Evolutionary conservation across 2,329 filamentous ascomycete species (phyloP), one percentile per base, ranked within the genome.

Genomic region (Calonectria multiphialidica): DNA sequence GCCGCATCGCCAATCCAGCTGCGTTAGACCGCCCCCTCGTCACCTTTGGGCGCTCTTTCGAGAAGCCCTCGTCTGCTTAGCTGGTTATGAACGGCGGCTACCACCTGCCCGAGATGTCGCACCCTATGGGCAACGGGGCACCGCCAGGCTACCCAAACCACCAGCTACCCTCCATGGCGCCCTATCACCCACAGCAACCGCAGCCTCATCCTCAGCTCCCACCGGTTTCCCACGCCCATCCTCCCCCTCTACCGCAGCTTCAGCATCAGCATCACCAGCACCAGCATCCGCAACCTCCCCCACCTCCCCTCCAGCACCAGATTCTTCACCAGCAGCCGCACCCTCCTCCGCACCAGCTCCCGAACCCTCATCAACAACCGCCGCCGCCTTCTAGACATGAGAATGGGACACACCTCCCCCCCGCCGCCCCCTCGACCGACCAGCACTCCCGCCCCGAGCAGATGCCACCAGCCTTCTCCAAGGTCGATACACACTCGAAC

Each of bases 401-500:
- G 9, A 80, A 81, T 23, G 35, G 55, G 4, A 57, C 61, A 66
- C 68, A 72, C 15, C 15, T 59, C 18, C 44, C 79, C n/a, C 66
- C 74, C 37, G 21, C 75, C 37, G 67, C 72, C 8, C 64, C 78
- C 5, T 66, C 75, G 28, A 68, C 45, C 21, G 77, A 78, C 15
- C 70, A 77, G 18, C 74, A 71, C 30, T 61, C 61, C 16, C 71
- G 50, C 23, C 16, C 78, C 5, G 72, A 72, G 18, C 70, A 74
- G 21, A 74, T 79, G 69, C 71, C 82, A 3, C 70, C 76, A 18
- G 73, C 80, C 2, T 78, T 83, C 21, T 83, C 83, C 30, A 82
- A 81, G 45, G 73, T 84, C n/a, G 83, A 84, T 65, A 80, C 83
- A 33, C 66, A 69, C 10, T 79, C 81, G 6, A 82, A 83, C 13